A percentile compares a stretch with the other conserved stretches of the same genome.
Conservation (phyloP, 208 protist genomes). For the Crithidia thermophila region DNA sequence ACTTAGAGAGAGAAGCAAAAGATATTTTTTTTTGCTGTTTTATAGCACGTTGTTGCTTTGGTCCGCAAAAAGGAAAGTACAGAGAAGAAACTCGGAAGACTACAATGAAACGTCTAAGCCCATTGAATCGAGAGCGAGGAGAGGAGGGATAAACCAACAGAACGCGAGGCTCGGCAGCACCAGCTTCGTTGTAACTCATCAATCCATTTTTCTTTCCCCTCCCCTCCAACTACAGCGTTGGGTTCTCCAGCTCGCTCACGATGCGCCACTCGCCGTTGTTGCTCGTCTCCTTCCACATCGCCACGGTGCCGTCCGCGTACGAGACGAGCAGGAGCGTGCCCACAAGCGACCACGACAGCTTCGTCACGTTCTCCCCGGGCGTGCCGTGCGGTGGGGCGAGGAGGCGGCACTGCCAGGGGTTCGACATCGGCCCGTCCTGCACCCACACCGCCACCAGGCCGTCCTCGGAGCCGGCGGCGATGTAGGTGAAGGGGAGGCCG, state of each 20-base stretch:
- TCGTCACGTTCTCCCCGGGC: constrained; percentile 53
- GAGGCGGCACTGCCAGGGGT: constrained; percentile 48
- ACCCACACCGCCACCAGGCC: constrained; percentile 80
- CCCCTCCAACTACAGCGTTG: too few relatives aligned
- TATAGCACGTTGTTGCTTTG: too few relatives aligned
- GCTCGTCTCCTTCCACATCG: constrained; percentile 76
- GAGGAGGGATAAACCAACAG: too few relatives aligned
- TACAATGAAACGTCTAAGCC: too few relatives aligned
- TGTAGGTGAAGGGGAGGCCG: constrained; percentile 82
- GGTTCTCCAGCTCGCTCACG: constrained; percentile 53
- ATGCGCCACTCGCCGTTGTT: constrained; percentile 62
- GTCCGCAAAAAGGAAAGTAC: too few relatives aligned
- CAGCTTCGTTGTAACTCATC: too few relatives aligned
- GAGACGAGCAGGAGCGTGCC: constrained; percentile 85
- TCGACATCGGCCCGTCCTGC: constrained; percentile 62
- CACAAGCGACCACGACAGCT: constrained; percentile 83
- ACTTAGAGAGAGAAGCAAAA: too few relatives aligned
- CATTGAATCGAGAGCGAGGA: too few relatives aligned
- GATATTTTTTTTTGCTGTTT: too few relatives aligned
- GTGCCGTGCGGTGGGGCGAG: constrained; percentile 31
- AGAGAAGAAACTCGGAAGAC: too few relatives aligned
- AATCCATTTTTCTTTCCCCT: too few relatives aligned
- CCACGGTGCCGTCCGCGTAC: constrained; percentile 69
- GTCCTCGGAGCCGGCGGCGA: constrained; percentile 78
- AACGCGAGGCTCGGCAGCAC: too few relatives aligned